Percentiles rank a stretch among this genome's conserved stretches.
Evolutionary conservation across 352 stramenopile species (phyloP).

Genomic region (Pythium dissotocum): DNA sequence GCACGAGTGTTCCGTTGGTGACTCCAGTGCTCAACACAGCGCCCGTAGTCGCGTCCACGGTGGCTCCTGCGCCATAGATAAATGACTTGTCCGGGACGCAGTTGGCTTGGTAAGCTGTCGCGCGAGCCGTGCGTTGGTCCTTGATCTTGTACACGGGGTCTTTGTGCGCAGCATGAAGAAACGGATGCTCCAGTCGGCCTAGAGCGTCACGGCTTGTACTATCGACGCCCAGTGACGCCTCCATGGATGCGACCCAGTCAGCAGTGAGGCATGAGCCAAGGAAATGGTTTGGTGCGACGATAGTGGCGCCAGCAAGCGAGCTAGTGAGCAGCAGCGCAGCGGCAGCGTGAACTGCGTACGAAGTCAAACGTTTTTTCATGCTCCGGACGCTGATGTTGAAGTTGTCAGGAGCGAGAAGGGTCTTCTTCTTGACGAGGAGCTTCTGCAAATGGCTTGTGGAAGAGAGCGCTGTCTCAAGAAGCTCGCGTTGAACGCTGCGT

Average conservation of each 20-base stretch:
- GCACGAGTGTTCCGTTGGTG: conserved; percentile 26
- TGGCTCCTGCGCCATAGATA: conserved; percentile 27
- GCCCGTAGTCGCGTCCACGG: conserved; percentile 21
- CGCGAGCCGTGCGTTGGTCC: conserved; percentile 21
- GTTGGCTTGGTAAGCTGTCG: not conserved
- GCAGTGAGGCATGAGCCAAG: conserved; percentile 36
- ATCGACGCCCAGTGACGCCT: conserved; percentile 10
- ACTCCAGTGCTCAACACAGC: conserved; percentile 16
- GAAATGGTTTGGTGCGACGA: conserved; percentile 28
- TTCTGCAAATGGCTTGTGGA: too few relatives aligned
- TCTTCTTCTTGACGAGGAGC: too few relatives aligned
- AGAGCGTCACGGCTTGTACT: not conserved
- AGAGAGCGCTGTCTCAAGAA: too few relatives aligned
- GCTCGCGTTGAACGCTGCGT: too few relatives aligned
- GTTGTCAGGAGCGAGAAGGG: too few relatives aligned
- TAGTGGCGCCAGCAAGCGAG: not conserved
- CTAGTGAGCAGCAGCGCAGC: not conserved
- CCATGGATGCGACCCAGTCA: conserved; percentile 31
- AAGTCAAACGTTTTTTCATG: not conserved
- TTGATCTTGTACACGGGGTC: conserved; percentile 24
- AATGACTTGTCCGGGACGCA: conserved; percentile 17
- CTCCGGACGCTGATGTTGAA: too few relatives aligned
- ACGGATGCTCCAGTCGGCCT: conserved; percentile 28
- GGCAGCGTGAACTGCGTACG: not conserved
- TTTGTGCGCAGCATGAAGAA: conserved; percentile 30